Percentiles rank a stretch among this genome's conserved stretches.
Conservation (phyloP, 106 monocot genomes). For the Phalaenopsis aphrodite region DNA sequence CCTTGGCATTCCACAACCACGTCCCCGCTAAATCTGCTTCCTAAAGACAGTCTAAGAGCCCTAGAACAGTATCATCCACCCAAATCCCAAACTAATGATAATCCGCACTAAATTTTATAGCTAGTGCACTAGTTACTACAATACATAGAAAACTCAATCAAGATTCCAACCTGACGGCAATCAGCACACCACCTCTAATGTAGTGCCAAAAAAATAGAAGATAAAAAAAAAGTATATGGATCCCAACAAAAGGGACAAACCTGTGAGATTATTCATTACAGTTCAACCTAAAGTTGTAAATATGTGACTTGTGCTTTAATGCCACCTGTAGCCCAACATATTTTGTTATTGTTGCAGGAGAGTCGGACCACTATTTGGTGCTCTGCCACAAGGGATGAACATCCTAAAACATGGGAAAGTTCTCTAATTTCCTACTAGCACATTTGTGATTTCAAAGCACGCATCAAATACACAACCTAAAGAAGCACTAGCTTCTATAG, state of each 20-base stretch:
- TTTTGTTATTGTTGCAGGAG: neutral
- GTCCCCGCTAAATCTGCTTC: too few relatives aligned
- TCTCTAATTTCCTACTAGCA: neutral
- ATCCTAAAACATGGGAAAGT: neutral
- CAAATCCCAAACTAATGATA: neutral
- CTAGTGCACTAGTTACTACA: neutral
- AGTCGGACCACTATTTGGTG: neutral
- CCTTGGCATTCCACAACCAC: too few relatives aligned
- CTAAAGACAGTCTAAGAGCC: too few relatives aligned
- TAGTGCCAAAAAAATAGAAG: neutral
- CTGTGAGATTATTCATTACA: neutral
- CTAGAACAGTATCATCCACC: too few relatives aligned
- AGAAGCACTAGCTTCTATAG: too few relatives aligned
- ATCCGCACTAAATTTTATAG: neutral
- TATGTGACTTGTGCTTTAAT: neutral
- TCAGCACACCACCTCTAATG: too few relatives aligned
- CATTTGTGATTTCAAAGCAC: neutral
- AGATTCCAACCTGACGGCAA: too few relatives aligned
- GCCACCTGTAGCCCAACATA: neutral
- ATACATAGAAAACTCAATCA: too few relatives aligned
- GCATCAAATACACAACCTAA: too few relatives aligned
- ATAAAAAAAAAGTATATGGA: neutral
- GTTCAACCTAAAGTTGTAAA: neutral
- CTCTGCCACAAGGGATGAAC: neutral
- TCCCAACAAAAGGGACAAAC: neutral